Evolutionary conservation across 257 asterid species (phyloP).

Genomic region (Solanum okadae): DNA sequence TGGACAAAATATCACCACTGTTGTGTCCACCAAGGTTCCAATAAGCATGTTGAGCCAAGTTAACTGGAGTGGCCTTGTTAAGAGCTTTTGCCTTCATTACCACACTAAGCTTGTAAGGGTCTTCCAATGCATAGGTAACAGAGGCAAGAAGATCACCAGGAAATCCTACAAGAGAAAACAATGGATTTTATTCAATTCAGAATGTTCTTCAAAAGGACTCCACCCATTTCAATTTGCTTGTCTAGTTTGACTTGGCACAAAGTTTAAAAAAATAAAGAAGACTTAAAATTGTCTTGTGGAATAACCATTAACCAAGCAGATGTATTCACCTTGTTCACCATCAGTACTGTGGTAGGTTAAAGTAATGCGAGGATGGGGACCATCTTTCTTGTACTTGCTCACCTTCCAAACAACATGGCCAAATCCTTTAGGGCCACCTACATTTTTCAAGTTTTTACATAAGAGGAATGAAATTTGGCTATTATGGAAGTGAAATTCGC

Average conservation of each 20-base stretch:
- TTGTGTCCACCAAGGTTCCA: conserved; percentile 82
- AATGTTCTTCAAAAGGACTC: not conserved
- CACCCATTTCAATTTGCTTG: not conserved
- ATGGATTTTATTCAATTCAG: not conserved
- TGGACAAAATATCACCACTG: conserved; percentile 54
- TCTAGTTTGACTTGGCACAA: not conserved
- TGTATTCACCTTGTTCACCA: conserved; percentile 1
- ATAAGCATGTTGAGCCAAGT: conserved; percentile 68
- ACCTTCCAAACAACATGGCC: not conserved
- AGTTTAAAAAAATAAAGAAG: not conserved
- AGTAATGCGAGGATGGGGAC: not conserved
- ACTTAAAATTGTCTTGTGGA: not conserved
- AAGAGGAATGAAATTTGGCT: not conserved
- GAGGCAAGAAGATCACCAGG: conserved; percentile 49
- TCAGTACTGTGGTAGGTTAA: conserved; percentile 2
- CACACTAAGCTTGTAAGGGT: conserved; percentile 33
- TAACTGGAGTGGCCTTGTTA: conserved; percentile 71
- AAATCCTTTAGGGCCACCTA: conserved; percentile 8
- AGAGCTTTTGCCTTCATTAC: conserved; percentile 52
- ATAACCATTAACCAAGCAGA: not conserved
- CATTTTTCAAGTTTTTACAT: not conserved
- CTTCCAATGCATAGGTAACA: conserved; percentile 39
- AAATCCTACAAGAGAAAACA: conserved; percentile 2
- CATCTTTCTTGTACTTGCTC: not conserved
- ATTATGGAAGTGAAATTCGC: not conserved